A percentile compares a stretch with the other conserved stretches of the same genome.
Conservation (phyloP, 495 filamentous ascomycete genomes). For the Tuber melanosporum region DNA sequence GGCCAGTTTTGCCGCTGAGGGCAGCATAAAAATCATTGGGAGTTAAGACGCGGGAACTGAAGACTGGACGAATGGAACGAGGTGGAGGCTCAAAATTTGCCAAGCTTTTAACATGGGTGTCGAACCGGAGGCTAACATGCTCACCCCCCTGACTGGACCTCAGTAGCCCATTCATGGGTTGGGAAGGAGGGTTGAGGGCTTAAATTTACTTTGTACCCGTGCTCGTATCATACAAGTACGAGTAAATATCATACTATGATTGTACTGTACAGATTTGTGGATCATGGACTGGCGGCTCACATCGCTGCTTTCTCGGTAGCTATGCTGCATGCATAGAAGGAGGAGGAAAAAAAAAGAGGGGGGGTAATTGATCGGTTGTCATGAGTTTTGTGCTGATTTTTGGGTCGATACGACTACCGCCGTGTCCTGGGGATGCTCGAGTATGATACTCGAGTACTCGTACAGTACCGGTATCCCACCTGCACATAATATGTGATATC, state of each 20-base stretch:
- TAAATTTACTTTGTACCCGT: too few relatives aligned
- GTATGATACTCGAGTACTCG: too few relatives aligned
- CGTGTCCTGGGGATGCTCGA: background rate
- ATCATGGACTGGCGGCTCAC: background rate
- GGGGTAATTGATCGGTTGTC: background rate
- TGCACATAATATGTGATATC: background rate
- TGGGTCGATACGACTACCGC: background rate
- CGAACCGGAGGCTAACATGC: background rate
- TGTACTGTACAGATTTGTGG: background rate
- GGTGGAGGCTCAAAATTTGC: background rate
- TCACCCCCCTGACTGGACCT: background rate
- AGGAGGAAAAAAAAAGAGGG: background rate
- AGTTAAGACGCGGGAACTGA: background rate
- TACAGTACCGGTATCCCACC: background rate
- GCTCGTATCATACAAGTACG: too few relatives aligned
- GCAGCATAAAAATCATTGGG: background rate
- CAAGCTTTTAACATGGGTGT: background rate
- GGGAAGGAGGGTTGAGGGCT: too few relatives aligned
- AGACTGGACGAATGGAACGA: background rate
- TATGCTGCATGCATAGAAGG: background rate
- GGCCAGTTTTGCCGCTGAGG: background rate
- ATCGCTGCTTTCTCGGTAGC: background rate
- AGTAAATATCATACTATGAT: too few relatives aligned
- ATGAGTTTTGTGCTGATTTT: background rate
- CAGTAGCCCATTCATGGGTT: background rate